Percentiles rank a stretch among this genome's conserved stretches.
Conservation (phyloP, 2,329 filamentous ascomycete genomes). For the Cladosporium sp. region DNA sequence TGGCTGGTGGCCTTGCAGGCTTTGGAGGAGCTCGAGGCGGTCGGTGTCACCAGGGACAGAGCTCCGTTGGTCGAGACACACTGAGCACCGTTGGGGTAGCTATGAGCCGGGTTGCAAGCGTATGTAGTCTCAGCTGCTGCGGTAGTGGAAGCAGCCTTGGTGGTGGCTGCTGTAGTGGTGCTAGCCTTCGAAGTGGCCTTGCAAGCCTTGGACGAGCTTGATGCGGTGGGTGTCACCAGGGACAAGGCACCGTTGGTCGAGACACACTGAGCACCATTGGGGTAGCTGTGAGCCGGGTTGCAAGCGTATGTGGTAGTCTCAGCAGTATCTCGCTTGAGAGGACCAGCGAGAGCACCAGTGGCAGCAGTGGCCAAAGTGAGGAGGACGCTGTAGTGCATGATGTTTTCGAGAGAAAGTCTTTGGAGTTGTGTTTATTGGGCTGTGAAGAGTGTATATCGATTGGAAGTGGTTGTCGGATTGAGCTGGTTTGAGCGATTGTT, state of each 20-base stretch:
- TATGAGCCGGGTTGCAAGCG: constrained; percentile 31
- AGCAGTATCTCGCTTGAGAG: constrained; percentile 1
- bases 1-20: constrained; percentile 20
- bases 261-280: constrained; percentile 27
- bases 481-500: neutral
- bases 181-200: constrained; percentile 15
- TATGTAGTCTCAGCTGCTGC: constrained; percentile 24
- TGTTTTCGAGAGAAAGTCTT: neutral
- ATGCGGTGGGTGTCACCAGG: constrained; percentile 24
- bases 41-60: constrained; percentile 26
- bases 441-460: neutral
- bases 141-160: constrained; percentile 5
- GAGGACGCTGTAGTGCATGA: constrained; percentile 6
- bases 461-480: neutral
- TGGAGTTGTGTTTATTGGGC: neutral
- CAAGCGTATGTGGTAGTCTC: constrained; percentile 26
- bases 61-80: constrained; percentile 28
- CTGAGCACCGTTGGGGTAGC: constrained; percentile 27
- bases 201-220: constrained; percentile 9
- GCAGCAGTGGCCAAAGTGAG: constrained; percentile 9
- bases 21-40: constrained; percentile 24
- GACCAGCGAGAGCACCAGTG: constrained; percentile 15
- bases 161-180: constrained; percentile 7
- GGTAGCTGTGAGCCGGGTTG: constrained; percentile 31
- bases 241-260: constrained; percentile 26